Base-by-base conservation (phyloP, 768 basidiomycete genomes). In the Neoboletus brunneissimus region DNA sequence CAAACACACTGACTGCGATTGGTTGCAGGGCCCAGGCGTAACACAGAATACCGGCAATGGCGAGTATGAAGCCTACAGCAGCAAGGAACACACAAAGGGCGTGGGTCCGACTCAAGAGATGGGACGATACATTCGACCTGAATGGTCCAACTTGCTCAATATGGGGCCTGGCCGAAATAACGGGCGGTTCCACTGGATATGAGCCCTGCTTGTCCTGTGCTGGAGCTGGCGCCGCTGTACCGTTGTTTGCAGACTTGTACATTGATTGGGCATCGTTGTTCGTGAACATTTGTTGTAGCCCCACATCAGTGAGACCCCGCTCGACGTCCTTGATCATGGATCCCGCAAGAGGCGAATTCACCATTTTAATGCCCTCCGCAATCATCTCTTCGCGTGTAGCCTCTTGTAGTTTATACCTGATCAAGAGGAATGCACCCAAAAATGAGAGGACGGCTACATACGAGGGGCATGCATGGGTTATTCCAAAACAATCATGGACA, bases 391-490 rank as follows among this genome's bases (percentile, higher is more conserved):
- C 79, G 3, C 72, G 73, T 27, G 74, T 78, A 7, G 83, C 85
- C 59, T 80, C 80, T 52, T 76, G 73, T 5, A 85, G 70, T 56
- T 80, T 81, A 70, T 82, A 83, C 37, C 78, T 72, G 41, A 83
- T 74, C 29, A 85, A 73, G 57, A 83, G 76, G 69, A 84, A 84
- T 23, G 81, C 80, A 5, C 75, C 82, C 48, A 81, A 64, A 68
- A 86, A 85, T 3, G 84, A 75, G 8, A 79, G 60, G 23, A 78
- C 69, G 22, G 77, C 78, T 72, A 23, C 23, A 40, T 23, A 32
- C 37, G 11, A 35, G 18, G 34, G 20, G n/a, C 2, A 13, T 20
- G 23, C 3, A 41, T 63, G 27, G 29, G 40, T 37, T 37, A 13
- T 31, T n/a, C 9, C 27, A 47, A 38, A 42, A 37, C 13, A 5